Evolutionary conservation across 2,329 filamentous ascomycete genomes (phyloP).

Genomic region (Cadophora malorum): DNA sequence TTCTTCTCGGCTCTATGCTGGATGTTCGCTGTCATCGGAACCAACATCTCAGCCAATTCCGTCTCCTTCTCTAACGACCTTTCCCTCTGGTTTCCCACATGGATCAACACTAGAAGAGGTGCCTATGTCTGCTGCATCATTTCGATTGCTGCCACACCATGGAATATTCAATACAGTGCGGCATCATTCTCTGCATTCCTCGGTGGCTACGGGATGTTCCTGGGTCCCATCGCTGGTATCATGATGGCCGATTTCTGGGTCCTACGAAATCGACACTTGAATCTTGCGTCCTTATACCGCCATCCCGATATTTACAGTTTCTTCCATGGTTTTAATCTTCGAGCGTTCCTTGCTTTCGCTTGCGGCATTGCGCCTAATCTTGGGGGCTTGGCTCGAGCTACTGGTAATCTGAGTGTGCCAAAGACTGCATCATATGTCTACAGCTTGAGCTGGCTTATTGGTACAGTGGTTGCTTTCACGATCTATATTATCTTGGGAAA

Average conservation of each 20-base stretch:
- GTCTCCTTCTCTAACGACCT: slow-evolving; percentile 47
- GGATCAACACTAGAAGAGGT: slow-evolving; percentile 56
- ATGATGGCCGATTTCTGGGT: slow-evolving; percentile 47
- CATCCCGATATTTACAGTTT: slow-evolving; percentile 37
- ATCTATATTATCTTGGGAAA: slow-evolving; percentile 30
- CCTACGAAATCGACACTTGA: slow-evolving; percentile 44
- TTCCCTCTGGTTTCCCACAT: slow-evolving; percentile 55
- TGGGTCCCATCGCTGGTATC: slow-evolving; percentile 48
- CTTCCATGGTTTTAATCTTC: slow-evolving; percentile 34
- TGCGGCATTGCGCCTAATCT: slow-evolving; percentile 36
- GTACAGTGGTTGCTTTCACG: slow-evolving; percentile 34
- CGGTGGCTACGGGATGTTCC: slow-evolving; percentile 46
- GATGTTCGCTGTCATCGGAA: slow-evolving; percentile 44
- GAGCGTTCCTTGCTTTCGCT: slow-evolving; percentile 35
- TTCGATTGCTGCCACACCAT: slow-evolving; percentile 53
- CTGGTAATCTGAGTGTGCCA: slow-evolving; percentile 31
- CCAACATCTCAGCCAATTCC: slow-evolving; percentile 51
- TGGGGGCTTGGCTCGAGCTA: slow-evolving; percentile 36
- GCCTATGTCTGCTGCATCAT: slow-evolving; percentile 52
- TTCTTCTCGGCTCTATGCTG: slow-evolving; percentile 43
- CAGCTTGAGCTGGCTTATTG: slow-evolving; percentile 38
- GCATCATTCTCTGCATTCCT: slow-evolving; percentile 43
- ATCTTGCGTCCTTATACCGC: slow-evolving; percentile 44
- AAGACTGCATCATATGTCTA: slow-evolving; percentile 37
- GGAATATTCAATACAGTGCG: slow-evolving; percentile 51